phyloP scores from a whole-genome alignment of 257 asterid genomes.

The Scutellaria minor region DNA sequence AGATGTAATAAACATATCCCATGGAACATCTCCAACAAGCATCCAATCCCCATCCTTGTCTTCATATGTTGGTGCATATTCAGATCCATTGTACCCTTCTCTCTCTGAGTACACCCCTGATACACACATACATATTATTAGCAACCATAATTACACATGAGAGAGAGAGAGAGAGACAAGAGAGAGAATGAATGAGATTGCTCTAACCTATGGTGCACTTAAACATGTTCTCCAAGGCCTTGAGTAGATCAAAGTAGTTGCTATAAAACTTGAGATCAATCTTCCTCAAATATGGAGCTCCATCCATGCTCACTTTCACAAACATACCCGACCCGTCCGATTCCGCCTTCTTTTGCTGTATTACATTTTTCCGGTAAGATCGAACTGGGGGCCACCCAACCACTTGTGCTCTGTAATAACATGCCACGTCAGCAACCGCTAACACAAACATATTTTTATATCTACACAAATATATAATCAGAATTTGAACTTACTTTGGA shows the following conservation, averaged over 20 bases:
- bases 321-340: conserved; percentile 66
- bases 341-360: conserved; percentile 52
- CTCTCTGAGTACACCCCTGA: conserved; percentile 72
- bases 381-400: conserved; percentile 99
- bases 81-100: conserved; percentile 81
- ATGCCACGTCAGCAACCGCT: background rate
- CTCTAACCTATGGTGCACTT: conserved; percentile 70
- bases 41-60: conserved; percentile 99
- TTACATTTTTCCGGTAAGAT: conserved; percentile 66
- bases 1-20: conserved; percentile 83
- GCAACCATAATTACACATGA: too few relatives aligned
- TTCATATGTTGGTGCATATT: conserved; percentile 76
- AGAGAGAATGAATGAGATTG: background rate
- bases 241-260: conserved; percentile 68
- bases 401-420: conserved; percentile 50
- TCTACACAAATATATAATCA: too few relatives aligned
- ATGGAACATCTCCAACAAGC: conserved; percentile 97
- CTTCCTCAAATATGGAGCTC: conserved; percentile 91
- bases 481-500: conserved; percentile 58
- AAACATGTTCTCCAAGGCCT: conserved; percentile 79
- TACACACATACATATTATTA: background rate
- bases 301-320: conserved; percentile 97
- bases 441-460: too few relatives aligned
- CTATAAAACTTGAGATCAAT: conserved; percentile 70
- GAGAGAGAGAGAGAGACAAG: too few relatives aligned